These are phyloP conservation scores for Penicillium sp. DNA, from an alignment of 2,329 filamentous ascomycete genomes.

Conservation along the genomic window DNA sequence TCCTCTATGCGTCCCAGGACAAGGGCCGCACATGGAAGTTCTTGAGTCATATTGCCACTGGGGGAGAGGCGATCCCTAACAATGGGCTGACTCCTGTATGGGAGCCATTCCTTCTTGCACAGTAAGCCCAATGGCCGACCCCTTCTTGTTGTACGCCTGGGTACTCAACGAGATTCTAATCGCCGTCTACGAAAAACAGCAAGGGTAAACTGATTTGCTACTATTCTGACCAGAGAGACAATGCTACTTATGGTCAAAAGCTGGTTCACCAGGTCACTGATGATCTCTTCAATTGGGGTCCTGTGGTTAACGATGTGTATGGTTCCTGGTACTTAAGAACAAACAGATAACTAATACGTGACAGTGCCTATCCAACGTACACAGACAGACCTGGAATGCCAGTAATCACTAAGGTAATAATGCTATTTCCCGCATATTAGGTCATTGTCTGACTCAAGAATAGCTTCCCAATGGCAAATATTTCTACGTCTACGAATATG, in stretches of 20 bases:
- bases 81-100: conserved; percentile 73
- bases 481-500: conserved; percentile 70
- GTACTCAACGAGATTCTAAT: neutral
- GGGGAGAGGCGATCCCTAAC: conserved; percentile 65
- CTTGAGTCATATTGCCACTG: conserved; percentile 67
- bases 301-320: conserved; percentile 64
- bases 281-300: conserved; percentile 65
- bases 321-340: neutral
- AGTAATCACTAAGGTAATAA: conserved; percentile 53
- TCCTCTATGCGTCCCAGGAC: conserved; percentile 70
- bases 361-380: conserved; percentile 59
- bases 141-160: neutral
- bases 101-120: conserved; percentile 70
- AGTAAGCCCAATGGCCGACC: conserved; percentile 35
- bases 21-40: conserved; percentile 69
- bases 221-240: conserved; percentile 73
- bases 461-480: conserved; percentile 64
- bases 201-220: conserved; percentile 66
- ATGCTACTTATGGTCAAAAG: conserved; percentile 67
- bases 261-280: conserved; percentile 66
- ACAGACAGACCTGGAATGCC: conserved; percentile 72
- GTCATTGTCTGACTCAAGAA: conserved; percentile 2
- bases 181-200: conserved; percentile 20
- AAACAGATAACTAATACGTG: neutral
- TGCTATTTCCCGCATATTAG: neutral